Percentiles rank a stretch among this genome's conserved stretches.
Evolutionary conservation across 1,284 basidiomycete species (phyloP).

Genomic region (Heterobasidion annosum): DNA sequence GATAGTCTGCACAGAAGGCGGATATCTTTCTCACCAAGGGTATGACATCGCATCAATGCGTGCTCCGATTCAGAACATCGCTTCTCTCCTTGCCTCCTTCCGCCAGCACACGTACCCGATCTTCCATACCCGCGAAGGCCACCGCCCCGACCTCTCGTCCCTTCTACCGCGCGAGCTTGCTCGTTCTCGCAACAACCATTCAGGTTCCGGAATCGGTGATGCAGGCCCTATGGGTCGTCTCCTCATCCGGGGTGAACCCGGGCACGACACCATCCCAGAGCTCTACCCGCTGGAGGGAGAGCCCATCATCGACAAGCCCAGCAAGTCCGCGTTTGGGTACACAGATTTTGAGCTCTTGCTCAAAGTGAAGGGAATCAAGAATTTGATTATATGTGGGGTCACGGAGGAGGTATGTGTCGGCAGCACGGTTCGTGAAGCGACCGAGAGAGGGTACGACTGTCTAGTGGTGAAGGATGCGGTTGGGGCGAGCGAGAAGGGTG

Average conservation of each 20-base stretch:
- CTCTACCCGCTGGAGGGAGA: neutral
- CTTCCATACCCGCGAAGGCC: neutral
- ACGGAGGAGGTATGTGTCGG: neutral
- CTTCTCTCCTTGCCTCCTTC: neutral
- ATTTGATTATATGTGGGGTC: neutral
- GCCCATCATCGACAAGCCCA: neutral
- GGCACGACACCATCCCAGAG: neutral
- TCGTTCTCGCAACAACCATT: neutral
- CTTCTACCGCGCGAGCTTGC: neutral
- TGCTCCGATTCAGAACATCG: neutral
- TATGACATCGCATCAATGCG: neutral
- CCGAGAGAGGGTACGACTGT: neutral
- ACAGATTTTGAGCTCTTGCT: neutral
- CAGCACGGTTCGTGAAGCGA: neutral
- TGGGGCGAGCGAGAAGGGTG: neutral
- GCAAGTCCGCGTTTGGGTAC: neutral
- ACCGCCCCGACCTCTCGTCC: neutral
- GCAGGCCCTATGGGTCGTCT: neutral
- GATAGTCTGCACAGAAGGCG: neutral
- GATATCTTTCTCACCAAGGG: neutral
- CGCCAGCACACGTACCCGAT: neutral
- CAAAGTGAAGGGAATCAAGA: neutral
- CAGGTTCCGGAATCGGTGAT: neutral
- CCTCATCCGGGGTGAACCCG: neutral
- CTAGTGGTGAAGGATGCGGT: neutral